These are phyloP conservation scores for Crithidia bombi DNA, from an alignment of 208 protist genomes.

Conservation along the genomic window DNA sequence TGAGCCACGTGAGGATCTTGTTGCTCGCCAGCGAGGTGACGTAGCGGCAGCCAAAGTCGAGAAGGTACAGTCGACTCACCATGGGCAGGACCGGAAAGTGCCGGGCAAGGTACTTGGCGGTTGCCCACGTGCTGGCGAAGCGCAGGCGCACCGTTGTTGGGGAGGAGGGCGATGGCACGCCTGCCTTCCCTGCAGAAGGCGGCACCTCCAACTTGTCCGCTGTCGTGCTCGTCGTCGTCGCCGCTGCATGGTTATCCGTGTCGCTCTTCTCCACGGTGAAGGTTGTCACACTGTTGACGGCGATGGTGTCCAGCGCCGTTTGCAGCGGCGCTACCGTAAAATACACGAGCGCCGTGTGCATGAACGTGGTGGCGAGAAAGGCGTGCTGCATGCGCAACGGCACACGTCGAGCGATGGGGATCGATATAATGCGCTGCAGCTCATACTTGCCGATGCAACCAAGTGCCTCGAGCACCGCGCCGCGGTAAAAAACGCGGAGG, in stretches of 20 bases:
- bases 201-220: too few species aligned
- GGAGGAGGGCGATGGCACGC: neutral
- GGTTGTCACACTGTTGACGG: conserved; percentile 38
- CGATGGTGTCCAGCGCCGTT: conserved; percentile 36
- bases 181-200: neutral
- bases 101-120: conserved; percentile 19
- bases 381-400: conserved; percentile 34
- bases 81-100: conserved; percentile 32
- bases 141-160: conserved; percentile 16
- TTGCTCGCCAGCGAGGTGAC: conserved; percentile 40
- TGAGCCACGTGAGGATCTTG: conserved; percentile 32
- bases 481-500: conserved; percentile 50
- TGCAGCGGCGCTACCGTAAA: conserved; percentile 39
- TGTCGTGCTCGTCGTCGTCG: neutral
- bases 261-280: conserved; percentile 16
- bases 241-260: neutral
- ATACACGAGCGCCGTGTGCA: conserved; percentile 38
- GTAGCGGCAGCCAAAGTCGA: conserved; percentile 42
- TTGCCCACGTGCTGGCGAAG: conserved; percentile 27
- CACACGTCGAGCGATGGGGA: conserved; percentile 37
- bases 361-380: conserved; percentile 27
- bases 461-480: conserved; percentile 45
- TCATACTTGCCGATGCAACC: conserved; percentile 35
- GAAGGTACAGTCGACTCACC: conserved; percentile 28
- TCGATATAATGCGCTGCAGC: conserved; percentile 35